Evolutionary conservation across 2,329 filamentous ascomycete genomes (phyloP), one percentile per base, ranked within the genome.

Genomic region (Ascochyta koolunga): DNA sequence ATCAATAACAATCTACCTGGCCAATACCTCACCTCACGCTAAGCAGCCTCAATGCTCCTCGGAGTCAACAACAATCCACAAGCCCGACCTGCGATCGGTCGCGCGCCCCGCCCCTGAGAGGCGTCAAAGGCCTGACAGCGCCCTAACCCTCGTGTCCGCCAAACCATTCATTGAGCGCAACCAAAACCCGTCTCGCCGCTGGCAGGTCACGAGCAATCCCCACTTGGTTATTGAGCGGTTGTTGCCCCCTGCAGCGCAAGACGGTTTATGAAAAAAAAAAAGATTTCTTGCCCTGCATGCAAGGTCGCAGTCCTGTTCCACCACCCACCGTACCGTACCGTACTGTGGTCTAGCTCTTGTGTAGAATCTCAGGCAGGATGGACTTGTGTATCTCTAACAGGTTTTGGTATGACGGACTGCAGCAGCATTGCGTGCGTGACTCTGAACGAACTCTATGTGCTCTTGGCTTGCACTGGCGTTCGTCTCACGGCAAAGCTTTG

Each of bases 121-220:
- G 43, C 33, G 32, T 38, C 43, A 39, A 15, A 38, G 8, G 29
- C 27, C 44, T 54, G 51, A 49, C 21, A 49, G 22, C 38, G 45
- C 39, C 22, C 44, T 54, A 49, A 54, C 22, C 40, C 45, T 49
- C 45, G 45, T 45, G 45, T 54, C 45, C 40, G 51, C 19, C 21
- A 39, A 37, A n/a, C 45, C 24, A 31, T 32, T 25, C 25, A n/a
- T 32, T 38, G 44, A 33, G 39, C 25, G 41, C 43, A 53, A 24
- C 44, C 43, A 31, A 44, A 49, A 27, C 38, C 8, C 38, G n/a
- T 21, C 25, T 9, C n/a, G 5, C n/a, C 13, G 24, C 27, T 43
- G 25, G 36, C 31, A 49, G 45, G 45, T 45, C 45, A 54, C 43
- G 27, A 40, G 5, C 15, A 32, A 22, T 31, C 41, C 44, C 51